phyloP scores from a whole-genome alignment of 2,329 filamentous ascomycete genomes.

The Ilyonectria sp. region DNA sequence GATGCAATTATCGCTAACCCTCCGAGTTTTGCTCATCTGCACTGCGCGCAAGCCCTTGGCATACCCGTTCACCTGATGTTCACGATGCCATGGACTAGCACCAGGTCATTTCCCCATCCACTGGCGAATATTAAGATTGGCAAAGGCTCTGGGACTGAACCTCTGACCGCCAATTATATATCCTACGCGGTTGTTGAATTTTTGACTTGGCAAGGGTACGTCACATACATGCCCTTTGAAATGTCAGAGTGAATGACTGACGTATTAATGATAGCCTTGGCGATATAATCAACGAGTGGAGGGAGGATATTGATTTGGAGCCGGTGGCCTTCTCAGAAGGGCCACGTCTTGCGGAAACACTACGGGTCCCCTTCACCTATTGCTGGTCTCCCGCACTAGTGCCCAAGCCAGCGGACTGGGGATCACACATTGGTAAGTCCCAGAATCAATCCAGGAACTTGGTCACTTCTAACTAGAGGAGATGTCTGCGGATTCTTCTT shows the following conservation, averaged over 20 bases:
- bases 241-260: neutral
- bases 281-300: slow-evolving; percentile 88
- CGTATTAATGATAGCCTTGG: slow-evolving; percentile 57
- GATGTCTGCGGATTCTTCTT: slow-evolving; percentile 75
- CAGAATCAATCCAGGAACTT: neutral
- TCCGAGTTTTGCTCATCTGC: slow-evolving; percentile 26
- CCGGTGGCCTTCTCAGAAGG: slow-evolving; percentile 84
- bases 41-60: slow-evolving; percentile 25
- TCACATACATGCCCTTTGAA: neutral
- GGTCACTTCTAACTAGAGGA: neutral
- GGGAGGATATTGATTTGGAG: slow-evolving; percentile 73
- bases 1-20: slow-evolving; percentile 26
- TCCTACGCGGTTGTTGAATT: slow-evolving; percentile 10
- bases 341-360: slow-evolving; percentile 80
- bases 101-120: slow-evolving; percentile 10
- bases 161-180: slow-evolving; percentile 1
- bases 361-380: slow-evolving; percentile 89
- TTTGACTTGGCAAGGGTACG: slow-evolving; percentile 18
- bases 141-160: neutral
- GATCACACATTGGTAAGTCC: slow-evolving; percentile 63
- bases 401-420: slow-evolving; percentile 76
- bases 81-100: slow-evolving; percentile 20
- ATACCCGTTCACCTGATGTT: slow-evolving; percentile 33
- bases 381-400: slow-evolving; percentile 88
- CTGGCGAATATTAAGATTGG: slow-evolving; percentile 5